phyloP scores from a whole-genome alignment of 495 filamentous ascomycete genomes.

The Annulohypoxylon stygium region DNA sequence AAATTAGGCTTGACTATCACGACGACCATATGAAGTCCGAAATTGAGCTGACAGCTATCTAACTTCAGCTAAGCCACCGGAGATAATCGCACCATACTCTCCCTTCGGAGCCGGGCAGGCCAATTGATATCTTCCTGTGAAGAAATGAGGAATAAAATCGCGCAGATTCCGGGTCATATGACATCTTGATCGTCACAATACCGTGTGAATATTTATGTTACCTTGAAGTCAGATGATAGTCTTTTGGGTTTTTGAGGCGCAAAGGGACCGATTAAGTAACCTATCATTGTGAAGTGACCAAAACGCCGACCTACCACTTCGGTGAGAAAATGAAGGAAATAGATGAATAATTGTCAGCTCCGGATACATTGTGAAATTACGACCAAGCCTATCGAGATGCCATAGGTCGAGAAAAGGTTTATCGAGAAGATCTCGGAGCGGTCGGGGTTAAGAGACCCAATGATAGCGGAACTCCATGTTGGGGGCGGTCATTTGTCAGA shows the following conservation, averaged over 20 bases:
- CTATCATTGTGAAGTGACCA: slow-evolving; percentile 21
- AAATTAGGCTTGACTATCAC: background rate
- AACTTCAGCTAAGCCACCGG: slow-evolving; percentile 31
- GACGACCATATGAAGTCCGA: slow-evolving; percentile 1
- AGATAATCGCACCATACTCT: slow-evolving; percentile 14
- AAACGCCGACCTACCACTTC: slow-evolving; percentile 12
- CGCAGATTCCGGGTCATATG: slow-evolving; percentile 23
- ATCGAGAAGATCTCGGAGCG: slow-evolving; percentile 21
- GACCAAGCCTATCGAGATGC: slow-evolving; percentile 5
- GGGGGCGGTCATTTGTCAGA: slow-evolving; percentile 26
- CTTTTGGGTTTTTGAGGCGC: slow-evolving; percentile 20
- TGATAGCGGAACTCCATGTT: slow-evolving; percentile 4
- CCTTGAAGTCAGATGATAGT: slow-evolving; percentile 32
- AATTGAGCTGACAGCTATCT: slow-evolving; percentile 23
- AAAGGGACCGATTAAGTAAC: slow-evolving; percentile 29
- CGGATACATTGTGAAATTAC: slow-evolving; percentile 12
- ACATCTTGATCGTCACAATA: slow-evolving; percentile 18
- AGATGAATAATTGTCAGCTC: slow-evolving; percentile 4
- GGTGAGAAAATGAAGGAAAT: slow-evolving; percentile 15
- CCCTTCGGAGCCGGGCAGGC: background rate
- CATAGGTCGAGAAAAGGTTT: slow-evolving; percentile 11
- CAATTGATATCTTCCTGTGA: slow-evolving; percentile 1
- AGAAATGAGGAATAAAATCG: background rate
- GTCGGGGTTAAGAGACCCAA: slow-evolving; percentile 26
- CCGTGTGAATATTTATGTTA: slow-evolving; percentile 6